Conservation (phyloP, 192 early-diverging fungal species). For the Lunasporangiospora selenospora region DNA sequence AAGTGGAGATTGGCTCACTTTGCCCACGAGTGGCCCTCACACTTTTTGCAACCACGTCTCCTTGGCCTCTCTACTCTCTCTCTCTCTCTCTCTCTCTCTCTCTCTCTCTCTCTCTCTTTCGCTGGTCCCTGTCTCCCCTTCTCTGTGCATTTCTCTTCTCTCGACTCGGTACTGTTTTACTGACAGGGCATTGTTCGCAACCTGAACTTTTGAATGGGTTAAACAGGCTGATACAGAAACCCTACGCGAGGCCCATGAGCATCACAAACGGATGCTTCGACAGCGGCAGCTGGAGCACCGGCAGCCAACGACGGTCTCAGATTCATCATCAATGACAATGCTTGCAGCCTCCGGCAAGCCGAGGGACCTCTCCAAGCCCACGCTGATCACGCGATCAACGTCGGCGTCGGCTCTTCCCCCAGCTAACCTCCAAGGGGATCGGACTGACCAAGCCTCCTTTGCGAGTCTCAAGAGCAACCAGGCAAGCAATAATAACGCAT, state of each 20-base stretch:
- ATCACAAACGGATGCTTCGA: constrained; percentile 12
- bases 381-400: constrained; percentile 5
- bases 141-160: background rate
- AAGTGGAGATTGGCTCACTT: too few species aligned
- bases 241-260: constrained; percentile 34
- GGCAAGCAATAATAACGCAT: too few species aligned
- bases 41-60: background rate
- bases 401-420: constrained; percentile 26
- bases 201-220: too few species aligned
- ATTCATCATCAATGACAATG: background rate
- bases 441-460: too few species aligned
- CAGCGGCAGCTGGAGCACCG: constrained; percentile 14
- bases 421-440: too few species aligned
- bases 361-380: background rate
- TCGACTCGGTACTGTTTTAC: background rate
- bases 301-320: background rate
- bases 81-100: background rate
- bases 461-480: too few species aligned
- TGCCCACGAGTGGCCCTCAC: background rate
- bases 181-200: background rate
- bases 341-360: background rate
- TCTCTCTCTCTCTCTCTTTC: background rate
- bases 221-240: constrained; percentile 41
- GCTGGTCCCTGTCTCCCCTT: background rate
- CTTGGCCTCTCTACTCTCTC: background rate